These are phyloP conservation scores for Trichosporon inkin DNA, from an alignment of 1,284 basidiomycete species.

Conservation along the genomic window DNA sequence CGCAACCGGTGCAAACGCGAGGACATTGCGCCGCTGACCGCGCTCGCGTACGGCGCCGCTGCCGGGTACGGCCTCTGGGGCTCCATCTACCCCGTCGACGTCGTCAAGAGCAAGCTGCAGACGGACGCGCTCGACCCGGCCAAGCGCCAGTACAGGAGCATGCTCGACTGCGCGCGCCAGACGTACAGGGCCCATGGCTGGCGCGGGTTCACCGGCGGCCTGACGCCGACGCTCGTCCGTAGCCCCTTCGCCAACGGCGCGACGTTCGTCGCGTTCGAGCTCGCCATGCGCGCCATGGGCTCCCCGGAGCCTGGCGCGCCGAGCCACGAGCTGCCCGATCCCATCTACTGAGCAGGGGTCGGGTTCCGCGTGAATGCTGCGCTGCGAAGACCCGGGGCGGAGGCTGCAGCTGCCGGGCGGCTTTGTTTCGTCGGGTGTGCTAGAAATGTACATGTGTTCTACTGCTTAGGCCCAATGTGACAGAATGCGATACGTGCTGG, in stretches of 20 bases:
- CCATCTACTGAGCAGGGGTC: not conserved
- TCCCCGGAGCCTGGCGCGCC: constrained; percentile 23
- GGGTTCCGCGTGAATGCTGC: not conserved
- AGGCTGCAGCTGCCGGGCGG: no score
- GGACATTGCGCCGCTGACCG: constrained; percentile 69
- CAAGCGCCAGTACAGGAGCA: constrained; percentile 73
- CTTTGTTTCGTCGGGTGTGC: no score
- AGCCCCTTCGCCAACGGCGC: constrained; percentile 70
- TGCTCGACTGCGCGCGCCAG: constrained; percentile 73
- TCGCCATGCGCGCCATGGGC: constrained; percentile 59
- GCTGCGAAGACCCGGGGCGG: no score
- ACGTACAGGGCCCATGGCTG: constrained; percentile 78
- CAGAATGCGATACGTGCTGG: no score
- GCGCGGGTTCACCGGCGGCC: constrained; percentile 80
- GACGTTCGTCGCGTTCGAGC: constrained; percentile 87
- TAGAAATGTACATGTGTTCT: no score
- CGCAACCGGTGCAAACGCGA: constrained; percentile 65
- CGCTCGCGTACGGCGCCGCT: constrained; percentile 77
- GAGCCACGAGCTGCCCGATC: constrained; percentile 1
- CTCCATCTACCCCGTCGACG: constrained; percentile 86
- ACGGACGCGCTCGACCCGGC: constrained; percentile 77
- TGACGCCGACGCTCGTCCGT: constrained; percentile 80
- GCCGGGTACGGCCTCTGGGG: constrained; percentile 56
- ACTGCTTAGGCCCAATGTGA: no score
- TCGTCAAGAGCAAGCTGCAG: constrained; percentile 93